phyloP scores from a whole-genome alignment of 2,329 filamentous ascomycete genomes.

The Teratosphaeria destructans region DNA sequence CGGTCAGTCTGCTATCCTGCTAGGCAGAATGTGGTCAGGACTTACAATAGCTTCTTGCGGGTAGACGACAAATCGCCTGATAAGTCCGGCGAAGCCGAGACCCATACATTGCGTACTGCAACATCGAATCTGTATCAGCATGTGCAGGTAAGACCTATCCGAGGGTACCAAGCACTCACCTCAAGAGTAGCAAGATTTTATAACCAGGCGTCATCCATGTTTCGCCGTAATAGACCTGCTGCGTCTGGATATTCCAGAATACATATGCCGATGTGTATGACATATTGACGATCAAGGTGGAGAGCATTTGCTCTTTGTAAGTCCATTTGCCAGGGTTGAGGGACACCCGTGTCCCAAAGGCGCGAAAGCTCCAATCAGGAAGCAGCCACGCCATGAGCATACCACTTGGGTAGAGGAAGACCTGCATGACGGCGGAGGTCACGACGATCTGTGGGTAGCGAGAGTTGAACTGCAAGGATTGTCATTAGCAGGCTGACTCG shows the following conservation, averaged over 20 bases:
- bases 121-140: background rate
- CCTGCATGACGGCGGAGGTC: background rate
- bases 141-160: background rate
- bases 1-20: background rate
- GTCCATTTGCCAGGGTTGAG: conserved; percentile 3
- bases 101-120: conserved; percentile 56
- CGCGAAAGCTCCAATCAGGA: conserved; percentile 2
- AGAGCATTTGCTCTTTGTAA: conserved; percentile 2
- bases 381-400: background rate
- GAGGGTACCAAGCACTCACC: background rate
- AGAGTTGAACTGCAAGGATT: background rate
- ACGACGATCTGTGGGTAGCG: background rate
- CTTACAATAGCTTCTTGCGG: background rate
- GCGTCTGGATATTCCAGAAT: conserved; percentile 6
- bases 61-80: conserved; percentile 64
- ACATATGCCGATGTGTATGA: conserved; percentile 1
- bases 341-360: background rate
- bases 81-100: conserved; percentile 74
- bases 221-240: conserved; percentile 2
- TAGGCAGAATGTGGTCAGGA: background rate
- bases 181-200: conserved; percentile 3
- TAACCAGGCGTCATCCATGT: conserved; percentile 4
- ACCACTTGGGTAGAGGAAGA: conserved; percentile 1
- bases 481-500: too few species aligned
- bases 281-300: conserved; percentile 1